Percentiles rank a stretch among this genome's conserved stretches.
Conservation (phyloP, 257 asterid genomes). For the Rehmannia glutinosa region DNA sequence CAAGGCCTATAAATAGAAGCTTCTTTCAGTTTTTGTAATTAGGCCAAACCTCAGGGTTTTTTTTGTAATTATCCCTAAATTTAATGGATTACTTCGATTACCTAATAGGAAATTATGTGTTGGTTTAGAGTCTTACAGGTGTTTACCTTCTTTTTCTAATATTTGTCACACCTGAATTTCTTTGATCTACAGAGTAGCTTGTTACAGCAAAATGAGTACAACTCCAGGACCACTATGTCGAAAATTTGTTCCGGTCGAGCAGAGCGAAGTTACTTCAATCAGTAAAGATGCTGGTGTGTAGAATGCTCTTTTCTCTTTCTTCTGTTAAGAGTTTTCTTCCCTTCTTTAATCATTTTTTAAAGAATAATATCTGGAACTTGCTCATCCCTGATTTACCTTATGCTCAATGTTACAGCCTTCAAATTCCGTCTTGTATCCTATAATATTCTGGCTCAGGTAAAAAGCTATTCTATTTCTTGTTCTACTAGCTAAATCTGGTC, state of each 20-base stretch:
- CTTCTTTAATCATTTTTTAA: not conserved
- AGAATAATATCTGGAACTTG: not conserved
- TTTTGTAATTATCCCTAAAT: not conserved
- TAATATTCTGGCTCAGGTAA: slow-evolving; percentile 91
- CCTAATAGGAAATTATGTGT: not conserved
- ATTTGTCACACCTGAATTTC: slow-evolving; percentile 3
- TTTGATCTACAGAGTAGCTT: slow-evolving; percentile 40
- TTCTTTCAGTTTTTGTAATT: too few species aligned
- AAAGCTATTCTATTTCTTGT: not conserved
- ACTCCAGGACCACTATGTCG: slow-evolving; percentile 48
- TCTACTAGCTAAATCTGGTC: slow-evolving; percentile 1
- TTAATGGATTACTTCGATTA: not conserved
- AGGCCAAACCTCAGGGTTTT: too few species aligned
- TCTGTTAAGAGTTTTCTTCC: too few species aligned
- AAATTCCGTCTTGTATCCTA: slow-evolving; percentile 81
- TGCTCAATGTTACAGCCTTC: slow-evolving; percentile 45
- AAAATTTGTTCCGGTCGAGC: slow-evolving; percentile 76
- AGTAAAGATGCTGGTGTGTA: slow-evolving; percentile 54
- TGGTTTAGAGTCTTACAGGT: not conserved
- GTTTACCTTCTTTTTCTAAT: not conserved
- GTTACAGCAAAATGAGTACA: slow-evolving; percentile 55
- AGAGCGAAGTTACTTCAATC: slow-evolving; percentile 50
- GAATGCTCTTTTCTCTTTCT: too few species aligned
- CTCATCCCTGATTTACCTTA: slow-evolving; percentile 5
- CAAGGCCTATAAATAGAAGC: too few species aligned